Conservation (phyloP, 78 protist species). For the Guillardia theta region DNA sequence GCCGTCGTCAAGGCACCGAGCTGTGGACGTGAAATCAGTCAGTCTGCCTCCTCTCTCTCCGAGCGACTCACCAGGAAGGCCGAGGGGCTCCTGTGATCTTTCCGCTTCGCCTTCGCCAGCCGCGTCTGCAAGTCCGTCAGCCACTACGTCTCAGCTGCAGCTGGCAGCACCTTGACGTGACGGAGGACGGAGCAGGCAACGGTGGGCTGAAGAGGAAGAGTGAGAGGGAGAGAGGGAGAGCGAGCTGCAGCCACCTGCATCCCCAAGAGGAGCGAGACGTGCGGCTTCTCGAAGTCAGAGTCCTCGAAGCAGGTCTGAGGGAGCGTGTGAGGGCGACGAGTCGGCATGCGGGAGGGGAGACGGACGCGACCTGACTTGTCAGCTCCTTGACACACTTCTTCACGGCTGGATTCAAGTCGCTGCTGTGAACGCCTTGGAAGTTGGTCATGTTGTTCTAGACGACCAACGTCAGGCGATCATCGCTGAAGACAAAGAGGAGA, state of each 20-base stretch:
- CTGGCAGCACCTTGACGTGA: neutral
- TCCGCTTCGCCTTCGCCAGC: neutral
- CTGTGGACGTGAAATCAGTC: too few relatives aligned
- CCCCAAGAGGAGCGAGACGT: neutral
- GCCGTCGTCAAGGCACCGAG: too few relatives aligned
- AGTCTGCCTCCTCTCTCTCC: neutral
- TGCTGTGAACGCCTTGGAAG: neutral
- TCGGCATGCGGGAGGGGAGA: too few relatives aligned
- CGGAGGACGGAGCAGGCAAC: neutral
- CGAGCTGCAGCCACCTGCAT: too few relatives aligned
- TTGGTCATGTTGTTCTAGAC: neutral
- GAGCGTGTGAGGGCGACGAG: too few relatives aligned
- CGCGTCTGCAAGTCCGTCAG: neutral
- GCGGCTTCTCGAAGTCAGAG: neutral
- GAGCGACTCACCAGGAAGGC: neutral
- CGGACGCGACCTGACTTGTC: neutral
- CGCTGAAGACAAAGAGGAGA: too few relatives aligned
- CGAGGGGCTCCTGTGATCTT: neutral
- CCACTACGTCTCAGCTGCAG: too few relatives aligned
- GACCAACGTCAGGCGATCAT: neutral
- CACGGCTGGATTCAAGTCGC: neutral
- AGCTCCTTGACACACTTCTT: neutral
- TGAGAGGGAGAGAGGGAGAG: too few relatives aligned
- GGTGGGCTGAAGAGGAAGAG: too few relatives aligned
- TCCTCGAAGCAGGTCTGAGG: slow-evolving; percentile 15